phyloP scores from a whole-genome alignment of 768 basidiomycete species.

The Tylopilus subfusipes region DNA sequence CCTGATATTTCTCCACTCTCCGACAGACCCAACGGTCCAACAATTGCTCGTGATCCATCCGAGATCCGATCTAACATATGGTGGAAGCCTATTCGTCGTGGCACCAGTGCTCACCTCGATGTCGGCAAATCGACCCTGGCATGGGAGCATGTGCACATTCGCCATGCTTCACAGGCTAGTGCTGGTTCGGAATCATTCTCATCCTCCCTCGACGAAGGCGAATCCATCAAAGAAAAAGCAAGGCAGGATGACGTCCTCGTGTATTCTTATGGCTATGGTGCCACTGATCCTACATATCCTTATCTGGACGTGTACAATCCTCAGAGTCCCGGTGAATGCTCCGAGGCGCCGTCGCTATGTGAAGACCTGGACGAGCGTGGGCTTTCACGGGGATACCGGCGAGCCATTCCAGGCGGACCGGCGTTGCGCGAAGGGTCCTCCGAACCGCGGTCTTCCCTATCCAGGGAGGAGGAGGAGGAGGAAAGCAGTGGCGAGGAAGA shows the following conservation, averaged over 20 bases:
- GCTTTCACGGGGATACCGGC: not conserved
- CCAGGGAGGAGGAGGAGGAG: slow-evolving; percentile 1
- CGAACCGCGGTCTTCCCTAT: slow-evolving; percentile 13
- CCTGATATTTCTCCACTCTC: slow-evolving; percentile 1
- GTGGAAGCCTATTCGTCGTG: slow-evolving; percentile 19
- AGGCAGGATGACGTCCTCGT: slow-evolving; percentile 1
- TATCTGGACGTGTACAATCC: slow-evolving; percentile 33
- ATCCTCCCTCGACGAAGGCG: slow-evolving; percentile 8
- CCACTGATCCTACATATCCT: slow-evolving; percentile 24
- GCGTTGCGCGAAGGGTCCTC: slow-evolving; percentile 10
- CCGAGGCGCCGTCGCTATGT: slow-evolving; percentile 1
- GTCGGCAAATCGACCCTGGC: not conserved
- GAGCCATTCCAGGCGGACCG: not conserved
- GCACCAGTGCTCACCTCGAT: slow-evolving; percentile 8
- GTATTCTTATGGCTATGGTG: slow-evolving; percentile 31
- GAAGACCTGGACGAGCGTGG: slow-evolving; percentile 5
- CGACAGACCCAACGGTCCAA: slow-evolving; percentile 6
- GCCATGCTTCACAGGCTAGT: slow-evolving; percentile 4
- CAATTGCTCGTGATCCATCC: slow-evolving; percentile 9
- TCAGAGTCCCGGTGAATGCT: not conserved
- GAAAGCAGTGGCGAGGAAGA: slow-evolving; percentile 24
- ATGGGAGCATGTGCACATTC: slow-evolving; percentile 11
- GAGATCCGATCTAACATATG: slow-evolving; percentile 19
- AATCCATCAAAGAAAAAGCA: slow-evolving; percentile 11
- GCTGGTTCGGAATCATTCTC: slow-evolving; percentile 1